These are phyloP conservation scores for Pichia deserticola DNA, from an alignment of 805 yeast species.

Conservation along the genomic window DNA sequence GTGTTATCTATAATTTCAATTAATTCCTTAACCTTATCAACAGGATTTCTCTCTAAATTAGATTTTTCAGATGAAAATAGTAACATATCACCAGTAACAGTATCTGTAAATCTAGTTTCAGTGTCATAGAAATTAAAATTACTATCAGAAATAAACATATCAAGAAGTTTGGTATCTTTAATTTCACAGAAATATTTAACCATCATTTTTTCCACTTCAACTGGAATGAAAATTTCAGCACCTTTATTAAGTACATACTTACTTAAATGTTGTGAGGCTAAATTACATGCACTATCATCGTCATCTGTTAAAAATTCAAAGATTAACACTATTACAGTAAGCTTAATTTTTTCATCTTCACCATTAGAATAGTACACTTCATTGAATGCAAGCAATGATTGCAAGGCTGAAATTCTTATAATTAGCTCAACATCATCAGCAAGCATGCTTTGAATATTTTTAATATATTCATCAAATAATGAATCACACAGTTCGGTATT, in stretches of 20 bases:
- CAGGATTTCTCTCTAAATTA: slow-evolving; percentile 55
- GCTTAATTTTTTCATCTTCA: not conserved
- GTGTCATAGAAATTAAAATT: slow-evolving; percentile 5
- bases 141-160: slow-evolving; percentile 1
- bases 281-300: slow-evolving; percentile 49
- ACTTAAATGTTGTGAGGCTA: slow-evolving; percentile 38
- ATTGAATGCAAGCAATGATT: slow-evolving; percentile 33
- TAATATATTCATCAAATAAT: slow-evolving; percentile 23
- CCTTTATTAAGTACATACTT: slow-evolving; percentile 19
- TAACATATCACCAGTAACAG: slow-evolving; percentile 20
- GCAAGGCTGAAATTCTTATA: slow-evolving; percentile 38
- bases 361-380: slow-evolving; percentile 5
- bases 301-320: slow-evolving; percentile 52
- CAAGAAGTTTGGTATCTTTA: not conserved
- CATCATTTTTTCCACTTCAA: slow-evolving; percentile 26
- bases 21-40: slow-evolving; percentile 17
- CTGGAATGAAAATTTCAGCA: slow-evolving; percentile 22
- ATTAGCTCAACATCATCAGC: slow-evolving; percentile 40
- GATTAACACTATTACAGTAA: slow-evolving; percentile 5
- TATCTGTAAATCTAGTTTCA: slow-evolving; percentile 8
- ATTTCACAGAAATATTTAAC: slow-evolving; percentile 4
- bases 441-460: slow-evolving; percentile 22
- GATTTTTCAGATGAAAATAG: slow-evolving; percentile 63
- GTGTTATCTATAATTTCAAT: slow-evolving; percentile 2
- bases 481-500: slow-evolving; percentile 5